Evolutionary conservation across 345 rosid species (phyloP).

Genomic region (Hirschfeldia incana): DNA sequence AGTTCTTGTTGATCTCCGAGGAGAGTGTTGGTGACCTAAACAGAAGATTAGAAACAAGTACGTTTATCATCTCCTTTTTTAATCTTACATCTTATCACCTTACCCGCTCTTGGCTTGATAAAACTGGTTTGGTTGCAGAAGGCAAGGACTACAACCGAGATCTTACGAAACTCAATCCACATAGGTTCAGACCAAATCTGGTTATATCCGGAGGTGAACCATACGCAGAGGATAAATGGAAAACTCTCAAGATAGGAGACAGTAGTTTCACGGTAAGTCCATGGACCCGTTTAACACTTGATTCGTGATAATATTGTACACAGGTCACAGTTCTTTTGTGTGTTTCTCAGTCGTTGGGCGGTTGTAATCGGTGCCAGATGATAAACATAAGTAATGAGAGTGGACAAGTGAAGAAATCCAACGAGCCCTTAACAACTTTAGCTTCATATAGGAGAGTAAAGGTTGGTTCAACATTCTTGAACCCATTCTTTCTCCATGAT

Average conservation of each 20-base stretch:
- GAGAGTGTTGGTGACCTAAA: slow-evolving; percentile 81
- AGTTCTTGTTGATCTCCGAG: slow-evolving; percentile 76
- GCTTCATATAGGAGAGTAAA: slow-evolving; percentile 87
- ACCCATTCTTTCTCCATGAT: neutral
- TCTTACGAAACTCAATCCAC: slow-evolving; percentile 46
- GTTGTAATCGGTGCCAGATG: slow-evolving; percentile 95
- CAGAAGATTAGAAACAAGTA: slow-evolving; percentile 61
- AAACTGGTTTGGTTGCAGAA: slow-evolving; percentile 37
- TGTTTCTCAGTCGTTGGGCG: slow-evolving; percentile 66
- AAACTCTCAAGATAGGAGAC: slow-evolving; percentile 60
- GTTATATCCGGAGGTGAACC: slow-evolving; percentile 77
- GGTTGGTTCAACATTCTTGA: slow-evolving; percentile 60
- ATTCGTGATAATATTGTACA: neutral
- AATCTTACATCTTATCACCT: slow-evolving; percentile 9
- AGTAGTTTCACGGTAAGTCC: slow-evolving; percentile 58
- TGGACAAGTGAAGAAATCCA: slow-evolving; percentile 68
- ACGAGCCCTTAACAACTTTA: slow-evolving; percentile 77
- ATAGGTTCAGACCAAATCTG: slow-evolving; percentile 88
- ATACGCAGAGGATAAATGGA: slow-evolving; percentile 85
- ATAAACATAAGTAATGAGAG: slow-evolving; percentile 55
- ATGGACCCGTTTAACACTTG: neutral
- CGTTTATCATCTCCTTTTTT: slow-evolving; percentile 18
- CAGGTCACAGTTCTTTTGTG: neutral
- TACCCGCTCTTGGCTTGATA: neutral
- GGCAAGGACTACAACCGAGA: slow-evolving; percentile 34